Evolutionary conservation across 345 rosid species (phyloP).

Genomic region (Crucihimalaya himalaica): DNA sequence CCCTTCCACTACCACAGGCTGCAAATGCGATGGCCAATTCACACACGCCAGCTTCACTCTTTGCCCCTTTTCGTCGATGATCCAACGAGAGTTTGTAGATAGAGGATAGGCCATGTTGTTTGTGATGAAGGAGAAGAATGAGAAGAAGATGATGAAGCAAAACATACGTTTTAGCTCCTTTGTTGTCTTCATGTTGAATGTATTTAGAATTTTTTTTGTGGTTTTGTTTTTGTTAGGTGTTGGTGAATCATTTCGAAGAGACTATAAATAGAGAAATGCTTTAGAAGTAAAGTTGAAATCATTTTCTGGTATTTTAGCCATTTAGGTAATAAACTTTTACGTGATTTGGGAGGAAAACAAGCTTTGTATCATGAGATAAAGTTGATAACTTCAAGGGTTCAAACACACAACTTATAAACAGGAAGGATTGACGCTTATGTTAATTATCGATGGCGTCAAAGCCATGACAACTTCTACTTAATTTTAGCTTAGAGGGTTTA

Average conservation of each 20-base stretch:
- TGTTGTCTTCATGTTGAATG: constrained; percentile 26
- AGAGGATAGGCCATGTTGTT: constrained; percentile 44
- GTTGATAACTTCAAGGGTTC: background rate
- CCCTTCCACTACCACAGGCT: constrained; percentile 68
- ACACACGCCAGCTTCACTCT: constrained; percentile 72
- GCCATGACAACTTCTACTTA: background rate
- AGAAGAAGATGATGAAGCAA: constrained; percentile 10
- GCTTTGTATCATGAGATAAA: background rate
- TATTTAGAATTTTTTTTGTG: background rate
- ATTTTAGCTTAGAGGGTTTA: too few species aligned
- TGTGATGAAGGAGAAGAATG: constrained; percentile 5
- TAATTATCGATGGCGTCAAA: constrained; percentile 10
- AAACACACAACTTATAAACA: background rate
- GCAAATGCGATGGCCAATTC: constrained; percentile 70
- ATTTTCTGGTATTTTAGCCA: background rate
- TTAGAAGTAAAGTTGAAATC: background rate
- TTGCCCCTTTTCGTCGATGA: constrained; percentile 46
- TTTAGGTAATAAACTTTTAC: background rate
- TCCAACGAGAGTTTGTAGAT: constrained; percentile 59
- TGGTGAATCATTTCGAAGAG: constrained; percentile 31
- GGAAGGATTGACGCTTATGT: background rate
- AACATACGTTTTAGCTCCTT: constrained; percentile 14
- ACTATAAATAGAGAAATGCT: background rate
- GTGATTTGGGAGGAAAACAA: background rate
- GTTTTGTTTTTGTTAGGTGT: constrained; percentile 8